phyloP scores from a whole-genome alignment of 129 eudicot species.

The Rutidosis leptorrhynchoides region DNA sequence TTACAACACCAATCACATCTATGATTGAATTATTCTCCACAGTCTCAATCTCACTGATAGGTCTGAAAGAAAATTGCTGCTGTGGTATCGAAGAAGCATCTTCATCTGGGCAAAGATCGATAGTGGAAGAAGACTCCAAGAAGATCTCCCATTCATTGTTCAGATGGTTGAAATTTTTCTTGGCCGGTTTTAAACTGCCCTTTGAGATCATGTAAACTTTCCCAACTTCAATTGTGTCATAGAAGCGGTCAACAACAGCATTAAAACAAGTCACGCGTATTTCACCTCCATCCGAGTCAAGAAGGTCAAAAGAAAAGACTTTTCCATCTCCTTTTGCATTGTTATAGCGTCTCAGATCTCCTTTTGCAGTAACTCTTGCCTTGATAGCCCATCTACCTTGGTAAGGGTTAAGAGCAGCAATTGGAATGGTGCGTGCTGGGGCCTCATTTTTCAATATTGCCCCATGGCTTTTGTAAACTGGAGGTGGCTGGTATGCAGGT shows the following conservation, averaged over 20 bases:
- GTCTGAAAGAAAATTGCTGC: slow-evolving; percentile 78
- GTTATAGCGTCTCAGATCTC: slow-evolving; percentile 83
- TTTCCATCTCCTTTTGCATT: slow-evolving; percentile 94
- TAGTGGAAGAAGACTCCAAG: slow-evolving; percentile 65
- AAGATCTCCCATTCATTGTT: slow-evolving; percentile 95
- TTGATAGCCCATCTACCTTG: slow-evolving; percentile 99
- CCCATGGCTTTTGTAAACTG: slow-evolving; percentile 78
- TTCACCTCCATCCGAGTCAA: slow-evolving; percentile 93
- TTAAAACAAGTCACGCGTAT: slow-evolving; percentile 94
- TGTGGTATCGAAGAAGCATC: slow-evolving; percentile 85
- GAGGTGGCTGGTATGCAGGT: slow-evolving; percentile 95
- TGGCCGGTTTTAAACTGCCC: slow-evolving; percentile 93
- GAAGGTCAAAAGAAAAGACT: slow-evolving; percentile 95
- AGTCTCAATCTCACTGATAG: slow-evolving; percentile 75
- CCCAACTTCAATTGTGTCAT: slow-evolving; percentile 68
- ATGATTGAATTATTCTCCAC: slow-evolving; percentile 72
- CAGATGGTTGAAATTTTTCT: slow-evolving; percentile 80
- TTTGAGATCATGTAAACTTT: slow-evolving; percentile 89
- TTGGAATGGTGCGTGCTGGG: slow-evolving; percentile 89
- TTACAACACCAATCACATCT: slow-evolving; percentile 81
- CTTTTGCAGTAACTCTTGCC: slow-evolving; percentile 97
- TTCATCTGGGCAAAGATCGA: slow-evolving; percentile 89
- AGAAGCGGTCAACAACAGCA: slow-evolving; percentile 83
- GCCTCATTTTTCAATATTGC: slow-evolving; percentile 96
- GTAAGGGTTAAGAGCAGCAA: slow-evolving; percentile 89